Base-by-base conservation (phyloP, 202 grass and related monocot species). In the Musa balbisiana region DNA sequence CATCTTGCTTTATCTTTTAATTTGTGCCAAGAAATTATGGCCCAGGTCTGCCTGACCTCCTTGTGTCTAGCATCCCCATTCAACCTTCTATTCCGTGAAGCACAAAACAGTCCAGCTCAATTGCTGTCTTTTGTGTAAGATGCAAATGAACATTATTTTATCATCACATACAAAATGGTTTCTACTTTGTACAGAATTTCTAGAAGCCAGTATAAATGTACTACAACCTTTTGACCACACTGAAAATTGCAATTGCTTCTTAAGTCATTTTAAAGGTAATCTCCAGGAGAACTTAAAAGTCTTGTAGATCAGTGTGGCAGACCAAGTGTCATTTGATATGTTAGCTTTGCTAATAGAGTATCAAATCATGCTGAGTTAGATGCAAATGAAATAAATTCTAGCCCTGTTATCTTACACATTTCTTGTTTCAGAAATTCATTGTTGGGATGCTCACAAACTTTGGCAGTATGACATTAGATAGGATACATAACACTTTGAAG, bases 401-500 rank as follows among this genome's bases (percentile, higher is more conserved):
- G 25, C 16, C 16, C 25, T 19, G 12, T 79, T 54, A 69, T 51
- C 59, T 64, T 14, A 25, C 33, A 64, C 22, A 27, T 51, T 73
- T 43, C 9, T 53, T 29, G 11, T 78, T 83, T 80, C 90, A 98
- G 94, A 98, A 98, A 87, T 98, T 88, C 80, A 98, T 98, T 80
- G 76, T 89, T 17, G 94, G 94, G 66, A 91, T 98, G 94, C 78
- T 98, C 17, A 98, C 86, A 78, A 98, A 98, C 79, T 98, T 93
- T 11, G 94, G 90, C 78, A 98, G 84, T 66, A 90, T 92, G 84
- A 78, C 94, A 62, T 79, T 97, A 29, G 93, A 97, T 73, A 89
- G 83, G 78, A 89, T 97, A 93, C 94, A 97, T 56, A 97, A 97
- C 79, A 97, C 90, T 84, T 83, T 97, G 53, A 97, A 93, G 90